Percentiles rank a stretch among this genome's conserved stretches.
Evolutionary conservation across 306 rosid genomes (phyloP).

Genomic region (Betula pendula): DNA sequence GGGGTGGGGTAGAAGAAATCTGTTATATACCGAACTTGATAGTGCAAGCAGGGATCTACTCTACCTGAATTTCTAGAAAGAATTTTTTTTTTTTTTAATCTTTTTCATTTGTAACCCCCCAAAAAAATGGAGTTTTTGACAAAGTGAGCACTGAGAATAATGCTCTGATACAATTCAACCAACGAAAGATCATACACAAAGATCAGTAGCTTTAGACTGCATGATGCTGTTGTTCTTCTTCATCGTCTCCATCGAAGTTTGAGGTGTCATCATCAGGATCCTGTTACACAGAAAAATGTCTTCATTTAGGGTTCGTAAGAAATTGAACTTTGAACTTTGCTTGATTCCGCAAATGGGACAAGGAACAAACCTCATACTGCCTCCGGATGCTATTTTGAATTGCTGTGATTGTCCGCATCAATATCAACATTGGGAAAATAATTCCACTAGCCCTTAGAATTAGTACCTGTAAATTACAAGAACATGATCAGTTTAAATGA

Average conservation of each 20-base stretch:
- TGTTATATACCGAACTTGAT: slow-evolving; percentile 1
- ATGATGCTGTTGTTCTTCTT: slow-evolving; percentile 33
- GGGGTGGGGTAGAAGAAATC: neutral
- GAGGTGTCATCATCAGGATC: slow-evolving; percentile 44
- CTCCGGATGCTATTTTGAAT: slow-evolving; percentile 44
- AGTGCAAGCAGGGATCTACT: neutral
- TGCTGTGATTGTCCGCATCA: slow-evolving; percentile 51
- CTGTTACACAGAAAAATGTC: slow-evolving; percentile 27
- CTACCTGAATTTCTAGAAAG: neutral
- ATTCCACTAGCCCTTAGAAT: slow-evolving; percentile 71
- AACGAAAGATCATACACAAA: slow-evolving; percentile 7
- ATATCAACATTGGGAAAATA: slow-evolving; percentile 74
- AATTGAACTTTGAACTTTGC: too few relatives aligned
- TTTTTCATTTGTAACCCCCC: slow-evolving; percentile 17
- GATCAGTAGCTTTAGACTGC: slow-evolving; percentile 30
- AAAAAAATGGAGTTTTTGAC: slow-evolving; percentile 28
- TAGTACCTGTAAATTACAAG: slow-evolving; percentile 36
- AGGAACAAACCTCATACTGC: slow-evolving; percentile 37
- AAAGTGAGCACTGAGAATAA: slow-evolving; percentile 36
- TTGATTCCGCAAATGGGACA: neutral
- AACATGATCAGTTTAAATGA: neutral
- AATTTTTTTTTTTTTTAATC: slow-evolving; percentile 2
- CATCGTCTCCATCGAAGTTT: slow-evolving; percentile 39
- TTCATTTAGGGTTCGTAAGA: neutral
- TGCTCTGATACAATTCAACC: slow-evolving; percentile 39